Percentiles rank a stretch among this genome's conserved stretches.
Evolutionary conservation across 1,284 basidiomycete genomes (phyloP).

Genomic region (Farysia itapuensis): DNA sequence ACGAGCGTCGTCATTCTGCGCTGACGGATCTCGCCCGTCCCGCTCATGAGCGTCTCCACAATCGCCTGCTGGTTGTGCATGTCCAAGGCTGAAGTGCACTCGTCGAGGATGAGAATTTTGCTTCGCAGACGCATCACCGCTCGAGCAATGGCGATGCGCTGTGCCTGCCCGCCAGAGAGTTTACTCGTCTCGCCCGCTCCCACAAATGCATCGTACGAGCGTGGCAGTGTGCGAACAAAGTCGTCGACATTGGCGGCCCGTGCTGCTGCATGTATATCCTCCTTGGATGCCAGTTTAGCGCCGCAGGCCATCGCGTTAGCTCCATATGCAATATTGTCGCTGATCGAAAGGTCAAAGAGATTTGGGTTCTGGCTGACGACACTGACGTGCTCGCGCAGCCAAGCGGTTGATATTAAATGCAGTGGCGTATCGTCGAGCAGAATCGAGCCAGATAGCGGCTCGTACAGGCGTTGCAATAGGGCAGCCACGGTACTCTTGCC

Average conservation of each 20-base stretch:
- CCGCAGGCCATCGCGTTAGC: slow-evolving; percentile 15
- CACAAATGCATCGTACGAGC: slow-evolving; percentile 80
- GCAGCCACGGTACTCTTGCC: slow-evolving; percentile 54
- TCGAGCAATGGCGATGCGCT: slow-evolving; percentile 86
- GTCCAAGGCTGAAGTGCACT: slow-evolving; percentile 90
- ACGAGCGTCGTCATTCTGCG: slow-evolving; percentile 74
- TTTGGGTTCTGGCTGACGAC: slow-evolving; percentile 45
- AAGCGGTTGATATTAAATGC: slow-evolving; percentile 8
- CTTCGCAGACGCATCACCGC: slow-evolving; percentile 74
- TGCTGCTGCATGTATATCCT: slow-evolving; percentile 66
- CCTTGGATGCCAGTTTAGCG: neutral
- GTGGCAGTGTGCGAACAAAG: slow-evolving; percentile 77
- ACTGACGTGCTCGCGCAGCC: slow-evolving; percentile 49
- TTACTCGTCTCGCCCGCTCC: slow-evolving; percentile 80
- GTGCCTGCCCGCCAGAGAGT: slow-evolving; percentile 91
- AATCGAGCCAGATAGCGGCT: slow-evolving; percentile 38
- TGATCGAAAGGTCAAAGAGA: slow-evolving; percentile 48
- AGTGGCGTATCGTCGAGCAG: slow-evolving; percentile 27
- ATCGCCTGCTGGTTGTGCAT: slow-evolving; percentile 60
- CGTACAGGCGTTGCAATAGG: slow-evolving; percentile 53
- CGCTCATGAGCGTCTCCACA: slow-evolving; percentile 70
- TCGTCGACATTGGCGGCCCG: slow-evolving; percentile 77
- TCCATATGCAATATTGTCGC: slow-evolving; percentile 50
- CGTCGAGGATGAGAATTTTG: slow-evolving; percentile 83
- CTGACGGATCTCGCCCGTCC: slow-evolving; percentile 2